Conservation (phyloP, 179 eudicot genomes). For the Pouteria campechiana region DNA sequence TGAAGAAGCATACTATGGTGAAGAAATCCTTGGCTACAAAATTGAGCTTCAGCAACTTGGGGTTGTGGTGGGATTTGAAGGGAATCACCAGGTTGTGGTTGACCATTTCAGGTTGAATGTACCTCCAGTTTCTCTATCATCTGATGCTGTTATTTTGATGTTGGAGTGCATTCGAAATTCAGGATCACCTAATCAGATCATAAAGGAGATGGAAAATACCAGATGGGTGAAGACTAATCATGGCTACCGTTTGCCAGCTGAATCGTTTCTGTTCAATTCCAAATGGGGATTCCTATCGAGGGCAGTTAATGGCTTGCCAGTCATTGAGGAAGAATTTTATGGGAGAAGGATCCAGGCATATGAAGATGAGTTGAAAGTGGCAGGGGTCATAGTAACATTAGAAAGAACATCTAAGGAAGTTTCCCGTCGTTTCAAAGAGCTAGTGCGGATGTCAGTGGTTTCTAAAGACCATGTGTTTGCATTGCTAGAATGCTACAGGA, state of each 20-base stretch:
- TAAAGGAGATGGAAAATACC: slow-evolving; percentile 1
- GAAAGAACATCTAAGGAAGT: slow-evolving; percentile 11
- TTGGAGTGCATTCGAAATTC: slow-evolving; percentile 17
- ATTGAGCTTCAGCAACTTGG: slow-evolving; percentile 22
- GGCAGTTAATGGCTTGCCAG: slow-evolving; percentile 8
- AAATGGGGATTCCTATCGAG: slow-evolving; percentile 9
- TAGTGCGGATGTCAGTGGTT: slow-evolving; percentile 1
- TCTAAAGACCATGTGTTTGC: slow-evolving; percentile 2
- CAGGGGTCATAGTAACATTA: slow-evolving; percentile 19
- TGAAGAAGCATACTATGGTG: slow-evolving; percentile 21
- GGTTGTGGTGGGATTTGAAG: slow-evolving; percentile 6
- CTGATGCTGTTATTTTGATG: slow-evolving; percentile 14
- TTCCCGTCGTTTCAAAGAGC: slow-evolving; percentile 8
- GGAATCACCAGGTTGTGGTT: slow-evolving; percentile 4
- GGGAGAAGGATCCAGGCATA: slow-evolving; percentile 7
- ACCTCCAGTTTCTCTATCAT: slow-evolving; percentile 2
- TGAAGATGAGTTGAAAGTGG: slow-evolving; percentile 13
- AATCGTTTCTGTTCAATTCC: slow-evolving; percentile 8
- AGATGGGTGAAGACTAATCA: slow-evolving; percentile 22
- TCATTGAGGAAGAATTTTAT: slow-evolving; percentile 18
- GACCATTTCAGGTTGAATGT: slow-evolving; percentile 5
- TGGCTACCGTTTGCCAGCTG: slow-evolving; percentile 13
- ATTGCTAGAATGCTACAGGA: slow-evolving; percentile 11
- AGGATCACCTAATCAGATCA: slow-evolving; percentile 1
- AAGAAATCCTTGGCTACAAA: slow-evolving; percentile 9